Conservation (phyloP, 2,329 filamentous ascomycete species). For the Botrytis fabae region DNA sequence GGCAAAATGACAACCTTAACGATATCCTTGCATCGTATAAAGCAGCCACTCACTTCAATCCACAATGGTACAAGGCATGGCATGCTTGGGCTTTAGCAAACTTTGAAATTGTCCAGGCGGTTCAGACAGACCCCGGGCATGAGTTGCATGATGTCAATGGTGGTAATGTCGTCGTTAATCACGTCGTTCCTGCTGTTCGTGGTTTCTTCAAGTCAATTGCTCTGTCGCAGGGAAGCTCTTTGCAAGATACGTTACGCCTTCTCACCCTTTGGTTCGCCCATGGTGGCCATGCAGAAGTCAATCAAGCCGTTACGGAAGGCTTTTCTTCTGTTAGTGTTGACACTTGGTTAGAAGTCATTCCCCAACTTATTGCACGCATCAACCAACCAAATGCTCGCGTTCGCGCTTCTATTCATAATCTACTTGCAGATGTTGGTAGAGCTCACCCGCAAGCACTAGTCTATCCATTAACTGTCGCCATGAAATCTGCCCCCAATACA, state of each 20-base stretch:
- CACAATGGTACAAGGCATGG: constrained; percentile 98
- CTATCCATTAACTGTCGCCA: constrained; percentile 94
- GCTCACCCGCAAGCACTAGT: constrained; percentile 95
- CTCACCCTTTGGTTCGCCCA: constrained; percentile 97
- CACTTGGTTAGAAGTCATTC: constrained; percentile 98
- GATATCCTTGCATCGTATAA: constrained; percentile 91
- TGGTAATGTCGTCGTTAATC: constrained; percentile 69
- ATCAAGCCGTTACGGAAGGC: constrained; percentile 82
- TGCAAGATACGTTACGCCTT: constrained; percentile 91
- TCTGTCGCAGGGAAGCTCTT: constrained; percentile 83
- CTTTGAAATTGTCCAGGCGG: constrained; percentile 91
- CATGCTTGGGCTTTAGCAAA: constrained; percentile 98
- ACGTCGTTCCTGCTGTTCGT: constrained; percentile 90
- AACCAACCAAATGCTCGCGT: constrained; percentile 92
- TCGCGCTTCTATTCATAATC: constrained; percentile 84
- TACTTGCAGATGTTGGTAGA: constrained; percentile 89
- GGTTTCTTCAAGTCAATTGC: constrained; percentile 98
- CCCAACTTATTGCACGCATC: constrained; percentile 94
- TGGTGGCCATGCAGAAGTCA: constrained; percentile 85
- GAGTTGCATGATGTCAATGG: constrained; percentile 52
- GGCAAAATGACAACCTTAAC: constrained; percentile 81
- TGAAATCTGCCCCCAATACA: constrained; percentile 85
- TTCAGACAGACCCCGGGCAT: constrained; percentile 46
- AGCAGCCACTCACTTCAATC: constrained; percentile 90
- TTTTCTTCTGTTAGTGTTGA: constrained; percentile 92